Evolutionary conservation across 1,284 basidiomycete genomes (phyloP).

Genomic region (Ganoderma lingzhi): DNA sequence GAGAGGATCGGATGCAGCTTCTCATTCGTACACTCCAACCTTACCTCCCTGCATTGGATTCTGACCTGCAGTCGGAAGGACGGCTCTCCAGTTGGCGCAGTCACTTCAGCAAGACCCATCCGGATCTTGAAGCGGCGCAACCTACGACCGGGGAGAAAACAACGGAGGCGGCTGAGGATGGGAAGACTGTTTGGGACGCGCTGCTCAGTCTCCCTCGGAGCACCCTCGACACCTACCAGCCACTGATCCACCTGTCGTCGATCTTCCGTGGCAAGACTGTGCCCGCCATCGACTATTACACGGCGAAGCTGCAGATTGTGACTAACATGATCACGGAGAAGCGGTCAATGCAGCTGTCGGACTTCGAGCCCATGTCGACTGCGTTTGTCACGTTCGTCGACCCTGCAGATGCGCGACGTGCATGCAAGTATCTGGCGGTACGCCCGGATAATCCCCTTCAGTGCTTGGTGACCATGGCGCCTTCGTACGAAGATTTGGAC

Average conservation of each 20-base stretch:
- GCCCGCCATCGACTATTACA: constrained; percentile 90
- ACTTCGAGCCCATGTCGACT: constrained; percentile 81
- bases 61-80: constrained; percentile 7
- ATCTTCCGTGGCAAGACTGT: constrained; percentile 82
- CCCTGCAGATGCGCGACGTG: constrained; percentile 74
- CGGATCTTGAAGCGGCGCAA: constrained; percentile 15
- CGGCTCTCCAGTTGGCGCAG: constrained; percentile 16
- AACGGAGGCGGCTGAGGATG: not conserved
- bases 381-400: constrained; percentile 89
- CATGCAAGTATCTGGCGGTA: constrained; percentile 79
- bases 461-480: constrained; percentile 83
- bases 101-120: constrained; percentile 10
- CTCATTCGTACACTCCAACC: constrained; percentile 70
- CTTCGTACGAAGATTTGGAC: constrained; percentile 86
- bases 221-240: constrained; percentile 85
- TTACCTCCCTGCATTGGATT: constrained; percentile 66
- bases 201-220: constrained; percentile 77
- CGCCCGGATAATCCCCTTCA: constrained; percentile 80
- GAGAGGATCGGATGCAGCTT: constrained; percentile 62
- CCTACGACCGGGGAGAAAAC: constrained; percentile 14
- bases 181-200: constrained; percentile 73
- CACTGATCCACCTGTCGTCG: constrained; percentile 76
- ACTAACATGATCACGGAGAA: constrained; percentile 83
- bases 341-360: constrained; percentile 65
- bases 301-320: constrained; percentile 85